phyloP scores from a whole-genome alignment of 768 basidiomycete genomes.

The Fistulinella prunicolor region DNA sequence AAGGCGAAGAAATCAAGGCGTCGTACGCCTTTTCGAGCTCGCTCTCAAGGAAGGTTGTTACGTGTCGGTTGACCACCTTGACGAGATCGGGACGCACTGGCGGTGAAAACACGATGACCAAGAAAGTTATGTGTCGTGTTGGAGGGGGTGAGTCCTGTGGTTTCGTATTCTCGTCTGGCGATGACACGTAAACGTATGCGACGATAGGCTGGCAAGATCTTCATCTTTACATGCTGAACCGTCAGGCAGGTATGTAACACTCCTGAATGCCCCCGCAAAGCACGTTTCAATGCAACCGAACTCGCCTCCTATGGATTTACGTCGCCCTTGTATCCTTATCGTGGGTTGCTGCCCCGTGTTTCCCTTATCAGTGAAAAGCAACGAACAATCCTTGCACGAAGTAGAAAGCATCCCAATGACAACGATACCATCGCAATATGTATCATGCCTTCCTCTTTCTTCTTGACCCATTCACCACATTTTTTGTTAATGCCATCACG shows the following conservation, averaged over 20 bases:
- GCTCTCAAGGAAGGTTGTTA: conserved; percentile 70
- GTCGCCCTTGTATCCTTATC: neutral
- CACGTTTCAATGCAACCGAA: neutral
- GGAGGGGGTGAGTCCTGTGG: conserved; percentile 65
- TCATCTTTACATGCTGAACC: conserved; percentile 71
- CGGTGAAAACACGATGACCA: conserved; percentile 45
- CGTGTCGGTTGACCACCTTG: conserved; percentile 77
- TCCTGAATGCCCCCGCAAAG: neutral
- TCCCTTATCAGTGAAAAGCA: conserved; percentile 10
- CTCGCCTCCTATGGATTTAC: neutral
- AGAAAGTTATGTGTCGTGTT: conserved; percentile 91
- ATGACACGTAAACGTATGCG: too few species aligned
- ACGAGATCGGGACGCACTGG: conserved; percentile 51
- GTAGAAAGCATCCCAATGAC: conserved; percentile 28
- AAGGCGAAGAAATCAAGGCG: conserved; percentile 78
- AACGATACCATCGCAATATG: conserved; percentile 27
- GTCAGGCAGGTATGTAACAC: conserved; percentile 63
- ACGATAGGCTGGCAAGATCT: conserved; percentile 75
- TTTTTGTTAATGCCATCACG: too few species aligned
- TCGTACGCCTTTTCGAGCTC: conserved; percentile 80
- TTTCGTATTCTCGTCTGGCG: too few species aligned
- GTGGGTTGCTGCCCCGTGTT: conserved; percentile 6
- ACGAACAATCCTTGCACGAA: conserved; percentile 24
- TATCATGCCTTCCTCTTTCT: conserved; percentile 14
- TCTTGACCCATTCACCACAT: conserved; percentile 6